Base-by-base conservation (phyloP, 164 flowering plant species). In the Hamamelis virginiana region DNA sequence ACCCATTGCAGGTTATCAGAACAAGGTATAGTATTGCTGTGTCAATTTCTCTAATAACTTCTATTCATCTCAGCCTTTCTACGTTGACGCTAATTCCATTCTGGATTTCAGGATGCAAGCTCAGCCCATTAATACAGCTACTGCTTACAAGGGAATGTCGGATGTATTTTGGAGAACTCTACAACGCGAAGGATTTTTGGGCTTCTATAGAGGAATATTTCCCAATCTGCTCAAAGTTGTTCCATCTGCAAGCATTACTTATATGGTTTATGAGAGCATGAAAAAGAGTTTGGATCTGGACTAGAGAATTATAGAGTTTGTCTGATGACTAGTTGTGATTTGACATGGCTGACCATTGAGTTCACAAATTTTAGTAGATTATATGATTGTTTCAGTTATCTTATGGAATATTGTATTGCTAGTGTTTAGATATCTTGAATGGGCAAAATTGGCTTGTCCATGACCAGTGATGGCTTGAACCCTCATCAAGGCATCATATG, bases 161-260 rank as follows among this genome's bases (percentile, higher is more conserved):
- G 97, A 88, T 72, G 90, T 89, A 47, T 87, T 94, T 74, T 65
- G 81, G 88, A 87, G 74, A 76, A 94, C 97, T 51, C 67, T 84
- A 68, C 73, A 80, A 67, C 70, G 75, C 66, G 98, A 91, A 87
- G 93, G 95, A 48, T 68, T 77, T 13, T 75, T 84, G 56, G 98
- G 96, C 21, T 94, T 94, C 71, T 94, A 94, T 81, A 94, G 85
- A 69, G 98, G 98, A 61, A 79, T 94, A 26, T 87, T 94, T 68
- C 98, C 98, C 12, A 91, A 91, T 76, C 81, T 94, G 77, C 90
- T 94, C 60, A 90, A 94, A 81, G 97, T 91, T 64, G 87, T 94
- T 51, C 98, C 98, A 25, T 82, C 97, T 59, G 98, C 98, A 55
- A 90, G 98, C 83, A 94, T 94, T 64, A 91, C 98, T 10, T 94